Base-by-base conservation (phyloP, 495 filamentous ascomycete genomes). In the Elasticomyces elasticus region DNA sequence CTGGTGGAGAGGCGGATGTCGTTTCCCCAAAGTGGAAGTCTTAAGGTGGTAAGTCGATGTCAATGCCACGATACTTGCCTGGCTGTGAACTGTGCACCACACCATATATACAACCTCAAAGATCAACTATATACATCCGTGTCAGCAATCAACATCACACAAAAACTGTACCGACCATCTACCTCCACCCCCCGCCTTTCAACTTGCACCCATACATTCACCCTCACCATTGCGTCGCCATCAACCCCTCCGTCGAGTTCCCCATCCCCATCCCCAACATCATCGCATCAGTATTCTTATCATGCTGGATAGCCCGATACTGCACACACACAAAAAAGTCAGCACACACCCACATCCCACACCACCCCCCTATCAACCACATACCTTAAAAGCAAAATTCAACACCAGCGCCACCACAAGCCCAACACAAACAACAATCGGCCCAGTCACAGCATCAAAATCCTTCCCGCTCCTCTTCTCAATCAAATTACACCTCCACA, bases 381-480 rank as follows among this genome's bases (percentile, higher is more conserved):
- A 58, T 28, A 71, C 66, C 71, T 91, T 87, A 66, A 98, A 88
- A 15, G 74, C 78, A 74, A 97, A 95, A 71, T 98, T 97, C 62
- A 95, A 65, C 43, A 85, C 74, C 59, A 98, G 69, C 47, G 89
- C 89, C 38, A 86, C 64, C 33, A 84, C 79, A 61, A 98, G 66
- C 22, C 89, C 87, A 28, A 84, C 67, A 64, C 86, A 90, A 41
- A 97, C 82, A 1, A 94, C 77, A 48, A 95, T 63, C 20, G 94
- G 92, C 2, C 92, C 92, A 46, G 87, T 58, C 56, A 84, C 70
- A 61, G 86, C 92, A 67, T 98, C 91, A 68, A 98, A 88, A 62
- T 97, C 92, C 66, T 81, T 87, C 19, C 89, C 89, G 68, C 49
- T 47, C 41, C 55, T 37, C 28, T 41, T 76, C 38, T 80, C 66